Evolutionary conservation across 768 basidiomycete species (phyloP), one percentile per base, ranked within the genome.

Genomic region (Megacollybia marginata): DNA sequence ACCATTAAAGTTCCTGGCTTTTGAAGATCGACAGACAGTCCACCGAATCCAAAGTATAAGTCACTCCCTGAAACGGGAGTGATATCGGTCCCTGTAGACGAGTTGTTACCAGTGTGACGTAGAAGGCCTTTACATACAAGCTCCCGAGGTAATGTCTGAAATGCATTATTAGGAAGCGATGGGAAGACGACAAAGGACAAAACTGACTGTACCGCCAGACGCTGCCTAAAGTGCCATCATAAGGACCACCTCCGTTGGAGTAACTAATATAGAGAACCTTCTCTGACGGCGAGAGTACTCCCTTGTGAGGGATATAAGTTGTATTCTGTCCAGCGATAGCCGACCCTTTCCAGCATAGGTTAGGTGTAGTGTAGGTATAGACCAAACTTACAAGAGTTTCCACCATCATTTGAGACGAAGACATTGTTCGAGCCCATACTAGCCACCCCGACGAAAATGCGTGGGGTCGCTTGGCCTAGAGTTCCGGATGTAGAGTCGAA

Each of bases 361-460:
- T 9, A 20, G 42, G 28, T 16, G 19, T 11, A 43, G 13, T 12
- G 34, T 5, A 23, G 13, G 13, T 15, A 46, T 32, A 38, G 16
- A 15, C 18, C n/a, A 2, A 31, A 55, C 75, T 48, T 57, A 82
- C 82, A 84, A 13, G 78, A 73, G 42, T 68, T 65, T 13, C 82
- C 83, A 23, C 69, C 79, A 52, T 84, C 72, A 16, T 71, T 74
- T 11, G 76, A 69, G 10, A 81, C 71, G 54, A 76, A 85, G 12
- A 85, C 62, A 52, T 79, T 84, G 54, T 66, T 66, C 0, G 76
- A 64, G 2, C 78, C 80, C 32, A 67, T 64, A 54, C 70, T 83
- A 0, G 78, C 81, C 28, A 85, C 82, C 49, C 83, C 83, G 33
- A 83, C 81, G 48, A 85, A 85, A 33, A 85, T 84, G 44, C 81